Conservation (phyloP, 768 basidiomycete species). For the Mycena rosella region DNA sequence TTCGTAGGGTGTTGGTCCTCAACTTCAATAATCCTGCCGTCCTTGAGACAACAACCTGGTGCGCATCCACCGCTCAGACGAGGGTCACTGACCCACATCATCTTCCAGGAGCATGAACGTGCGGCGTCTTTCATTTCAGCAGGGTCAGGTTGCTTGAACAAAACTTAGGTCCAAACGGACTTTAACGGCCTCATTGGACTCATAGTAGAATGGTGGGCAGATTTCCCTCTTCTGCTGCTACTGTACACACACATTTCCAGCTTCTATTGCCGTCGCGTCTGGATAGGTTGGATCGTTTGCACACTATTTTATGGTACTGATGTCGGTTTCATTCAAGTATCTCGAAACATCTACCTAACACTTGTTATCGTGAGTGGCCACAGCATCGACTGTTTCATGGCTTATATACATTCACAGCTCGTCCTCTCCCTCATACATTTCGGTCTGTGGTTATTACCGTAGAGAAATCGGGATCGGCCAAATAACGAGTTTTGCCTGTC, state of each 20-base stretch:
- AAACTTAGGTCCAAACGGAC: conserved; percentile 63
- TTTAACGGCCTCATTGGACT: conserved; percentile 64
- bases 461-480: background rate
- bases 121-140: conserved; percentile 17
- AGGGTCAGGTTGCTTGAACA: conserved; percentile 24
- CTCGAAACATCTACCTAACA: conserved; percentile 56
- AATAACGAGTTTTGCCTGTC: background rate
- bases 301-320: background rate
- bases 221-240: background rate
- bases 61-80: conserved; percentile 17
- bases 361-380: conserved; percentile 53
- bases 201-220: conserved; percentile 60
- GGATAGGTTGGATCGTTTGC: conserved; percentile 52
- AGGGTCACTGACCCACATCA: background rate
- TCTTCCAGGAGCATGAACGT: conserved; percentile 58
- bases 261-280: conserved; percentile 66
- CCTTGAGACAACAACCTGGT: conserved; percentile 58
- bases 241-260: conserved; percentile 40
- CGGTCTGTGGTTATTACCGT: conserved; percentile 45
- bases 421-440: conserved; percentile 57
- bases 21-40: conserved; percentile 56
- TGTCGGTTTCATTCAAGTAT: conserved; percentile 56
- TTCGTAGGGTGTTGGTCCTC: conserved; percentile 60
- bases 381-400: background rate
- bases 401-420: conserved; percentile 44